Percentiles rank a stretch among this genome's conserved stretches.
These are phyloP conservation scores for Albifimbria verrucaria DNA, from an alignment of 2,329 filamentous ascomycete species.

Conservation along the genomic window DNA sequence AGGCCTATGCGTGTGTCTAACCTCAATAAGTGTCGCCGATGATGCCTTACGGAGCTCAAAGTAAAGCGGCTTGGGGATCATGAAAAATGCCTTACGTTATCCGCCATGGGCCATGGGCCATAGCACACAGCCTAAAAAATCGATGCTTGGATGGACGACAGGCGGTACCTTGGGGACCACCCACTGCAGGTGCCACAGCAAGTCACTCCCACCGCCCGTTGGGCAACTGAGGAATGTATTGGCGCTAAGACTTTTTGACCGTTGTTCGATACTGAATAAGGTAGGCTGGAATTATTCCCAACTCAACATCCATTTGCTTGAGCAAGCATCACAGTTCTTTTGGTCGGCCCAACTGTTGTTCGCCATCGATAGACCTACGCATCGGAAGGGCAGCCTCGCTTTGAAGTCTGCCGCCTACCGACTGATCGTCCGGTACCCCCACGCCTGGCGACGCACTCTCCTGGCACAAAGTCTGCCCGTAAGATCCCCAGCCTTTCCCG, in stretches of 20 bases:
- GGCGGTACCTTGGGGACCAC: neutral
- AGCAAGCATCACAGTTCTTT: neutral
- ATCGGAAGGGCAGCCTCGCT: too few relatives aligned
- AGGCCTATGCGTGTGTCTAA: too few relatives aligned
- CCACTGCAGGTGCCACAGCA: neutral
- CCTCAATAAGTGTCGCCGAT: too few relatives aligned
- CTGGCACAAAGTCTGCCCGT: neutral
- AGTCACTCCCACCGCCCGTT: neutral
- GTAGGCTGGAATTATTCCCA: neutral
- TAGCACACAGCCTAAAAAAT: too few relatives aligned
- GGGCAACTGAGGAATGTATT: conserved; percentile 4
- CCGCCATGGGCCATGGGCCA: neutral
- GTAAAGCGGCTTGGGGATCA: too few relatives aligned
- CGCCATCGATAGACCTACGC: too few relatives aligned
- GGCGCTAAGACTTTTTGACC: conserved; percentile 11
- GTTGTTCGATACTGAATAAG: too few relatives aligned
- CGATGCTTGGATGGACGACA: neutral
- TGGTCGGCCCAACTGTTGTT: too few relatives aligned
- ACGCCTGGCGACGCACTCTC: too few relatives aligned
- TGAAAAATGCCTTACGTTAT: neutral
- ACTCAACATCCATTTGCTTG: neutral
- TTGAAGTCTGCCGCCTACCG: too few relatives aligned
- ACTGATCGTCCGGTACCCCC: too few relatives aligned
- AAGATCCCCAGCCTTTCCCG: neutral
- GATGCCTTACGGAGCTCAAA: too few relatives aligned